phyloP scores from a whole-genome alignment of 1,284 basidiomycete genomes.

The Trichosporon sp. region DNA sequence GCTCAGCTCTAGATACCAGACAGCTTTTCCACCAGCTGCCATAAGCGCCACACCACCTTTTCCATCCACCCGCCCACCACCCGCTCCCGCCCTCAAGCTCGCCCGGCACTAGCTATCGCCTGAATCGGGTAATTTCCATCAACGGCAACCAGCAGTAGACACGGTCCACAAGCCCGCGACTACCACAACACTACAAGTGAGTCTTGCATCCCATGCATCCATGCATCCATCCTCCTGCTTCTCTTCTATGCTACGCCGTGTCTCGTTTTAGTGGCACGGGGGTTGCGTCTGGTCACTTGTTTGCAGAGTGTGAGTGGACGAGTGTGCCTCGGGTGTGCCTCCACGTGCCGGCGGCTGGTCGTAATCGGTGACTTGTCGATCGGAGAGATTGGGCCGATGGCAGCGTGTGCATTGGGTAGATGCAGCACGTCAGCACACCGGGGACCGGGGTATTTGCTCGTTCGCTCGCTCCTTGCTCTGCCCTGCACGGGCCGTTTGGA shows the following conservation, averaged over 20 bases:
- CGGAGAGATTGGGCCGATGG: constrained; percentile 11
- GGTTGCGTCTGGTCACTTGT: not conserved
- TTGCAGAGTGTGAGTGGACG: not conserved
- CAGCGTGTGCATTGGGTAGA: not conserved
- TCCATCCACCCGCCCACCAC: not conserved
- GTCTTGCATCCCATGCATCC: not conserved
- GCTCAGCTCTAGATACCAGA: not conserved
- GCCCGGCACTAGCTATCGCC: not conserved
- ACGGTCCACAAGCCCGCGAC: not conserved
- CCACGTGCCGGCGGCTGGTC: constrained; percentile 11
- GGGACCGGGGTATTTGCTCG: too few species aligned
- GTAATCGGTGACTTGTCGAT: constrained; percentile 7
- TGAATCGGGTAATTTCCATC: constrained; percentile 7
- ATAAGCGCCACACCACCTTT: not conserved
- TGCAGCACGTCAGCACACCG: not conserved
- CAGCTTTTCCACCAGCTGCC: not conserved
- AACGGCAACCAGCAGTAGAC: not conserved
- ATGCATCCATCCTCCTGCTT: not conserved
- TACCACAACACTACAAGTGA: constrained; percentile 4
- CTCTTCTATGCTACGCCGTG: not conserved
- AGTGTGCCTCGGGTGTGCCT: not conserved
- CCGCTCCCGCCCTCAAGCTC: not conserved
- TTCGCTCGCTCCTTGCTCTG: too few species aligned
- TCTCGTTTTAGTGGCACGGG: not conserved
- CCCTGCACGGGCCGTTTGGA: not conserved